Base-by-base conservation (phyloP, 2,329 filamentous ascomycete genomes). In the Neofusicoccum kwambonambiense region DNA sequence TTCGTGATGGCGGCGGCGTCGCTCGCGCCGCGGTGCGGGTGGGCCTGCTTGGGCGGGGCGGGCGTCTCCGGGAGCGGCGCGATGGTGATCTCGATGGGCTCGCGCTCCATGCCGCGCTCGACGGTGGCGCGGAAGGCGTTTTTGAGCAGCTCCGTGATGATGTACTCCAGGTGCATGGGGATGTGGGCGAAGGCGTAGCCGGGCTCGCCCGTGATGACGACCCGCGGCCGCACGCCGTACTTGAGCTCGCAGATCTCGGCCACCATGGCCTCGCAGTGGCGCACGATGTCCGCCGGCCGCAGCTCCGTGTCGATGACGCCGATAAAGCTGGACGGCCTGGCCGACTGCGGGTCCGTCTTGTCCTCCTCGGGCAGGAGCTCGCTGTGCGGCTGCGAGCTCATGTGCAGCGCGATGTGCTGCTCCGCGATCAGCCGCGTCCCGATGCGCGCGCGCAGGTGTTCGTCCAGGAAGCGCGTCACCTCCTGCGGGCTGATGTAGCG, bases 191-290 rank as follows among this genome's bases (percentile, higher is more conserved):
- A 96, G 0, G 88, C 89, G n/a, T 93, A 92, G 60, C 90, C 89
- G 0, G 90, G 89, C 75, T 96, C 90, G 68, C 95, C 95, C 69
- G 93, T 90, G 71, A 99, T 90, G 52, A 89, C 80, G 72, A 97
- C 84, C 2, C 84, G 85, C 0, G 95, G 95, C 0, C 95, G 87
- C 1, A 96, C 88, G 60, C 95, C 95, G 74, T 99, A 99, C 67
- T 95, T 94, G 41, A 97, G 85, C 81, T 98, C 95, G 80, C 94
- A 98, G 67, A 98, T 97, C 73, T 98, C 95, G 44, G 91, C 92
- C 0, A 99, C 95, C 67, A 95, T 96, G 66, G 89, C 89, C 61
- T 93, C 93, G 78, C 94, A 98, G 6, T 87, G 86, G 70, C 93
- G 89, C 49, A 98, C 87, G 47, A 94, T 91, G 51, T 87, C 85